phyloP scores from a whole-genome alignment of 2,329 filamentous ascomycete species.

The Fusarium praegraminearum region DNA sequence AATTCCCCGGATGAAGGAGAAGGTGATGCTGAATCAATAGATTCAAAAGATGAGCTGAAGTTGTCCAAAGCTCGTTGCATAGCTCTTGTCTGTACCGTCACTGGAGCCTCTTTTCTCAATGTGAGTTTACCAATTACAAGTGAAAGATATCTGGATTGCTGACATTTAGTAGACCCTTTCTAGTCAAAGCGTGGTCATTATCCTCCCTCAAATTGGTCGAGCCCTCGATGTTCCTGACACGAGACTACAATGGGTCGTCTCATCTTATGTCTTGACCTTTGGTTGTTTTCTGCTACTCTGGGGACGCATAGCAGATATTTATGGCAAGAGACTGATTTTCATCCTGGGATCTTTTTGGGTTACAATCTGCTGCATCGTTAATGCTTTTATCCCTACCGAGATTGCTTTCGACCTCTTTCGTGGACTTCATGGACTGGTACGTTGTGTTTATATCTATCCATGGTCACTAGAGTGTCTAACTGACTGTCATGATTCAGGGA shows the following conservation, averaged over 20 bases:
- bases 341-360: constrained; percentile 73
- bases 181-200: constrained; percentile 48
- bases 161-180: constrained; percentile 42
- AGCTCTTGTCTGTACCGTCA: constrained; percentile 65
- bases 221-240: constrained; percentile 68
- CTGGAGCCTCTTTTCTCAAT: constrained; percentile 68
- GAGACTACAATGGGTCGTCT: constrained; percentile 74
- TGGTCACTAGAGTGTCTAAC: not conserved
- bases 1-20: constrained; percentile 5
- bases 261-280: constrained; percentile 73
- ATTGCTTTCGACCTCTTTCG: constrained; percentile 76
- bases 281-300: constrained; percentile 76
- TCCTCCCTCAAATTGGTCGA: constrained; percentile 68
- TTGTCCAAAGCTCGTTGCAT: constrained; percentile 66
- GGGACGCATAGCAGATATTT: constrained; percentile 75
- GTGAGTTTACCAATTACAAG: constrained; percentile 48
- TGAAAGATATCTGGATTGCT: not conserved
- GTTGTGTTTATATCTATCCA: not conserved
- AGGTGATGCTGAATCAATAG: constrained; percentile 34
- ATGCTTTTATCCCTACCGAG: constrained; percentile 74
- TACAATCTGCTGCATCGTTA: constrained; percentile 67
- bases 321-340: constrained; percentile 74
- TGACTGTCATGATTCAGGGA: constrained; percentile 55
- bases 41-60: constrained; percentile 48
- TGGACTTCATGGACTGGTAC: constrained; percentile 71